A percentile compares a stretch with the other conserved stretches of the same genome.
phyloP scores from a whole-genome alignment of 768 basidiomycete species.

The Rhodotorula graminis region DNA sequence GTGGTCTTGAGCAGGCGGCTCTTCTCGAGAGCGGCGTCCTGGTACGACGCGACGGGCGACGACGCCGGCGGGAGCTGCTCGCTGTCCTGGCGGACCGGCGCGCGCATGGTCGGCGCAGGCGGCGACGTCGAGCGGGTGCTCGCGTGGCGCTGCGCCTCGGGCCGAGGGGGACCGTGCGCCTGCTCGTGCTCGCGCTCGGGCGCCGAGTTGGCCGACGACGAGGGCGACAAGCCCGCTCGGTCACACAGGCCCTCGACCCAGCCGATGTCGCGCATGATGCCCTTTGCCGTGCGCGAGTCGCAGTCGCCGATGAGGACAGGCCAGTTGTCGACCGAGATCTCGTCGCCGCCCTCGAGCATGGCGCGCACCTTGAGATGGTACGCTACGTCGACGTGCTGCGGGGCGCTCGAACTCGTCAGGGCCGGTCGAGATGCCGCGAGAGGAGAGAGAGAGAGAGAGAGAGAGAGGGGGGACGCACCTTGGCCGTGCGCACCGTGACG shows the following conservation, averaged over 20 bases:
- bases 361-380: slow-evolving; percentile 34
- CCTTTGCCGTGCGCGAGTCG: slow-evolving; percentile 1
- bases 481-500: slow-evolving; percentile 28
- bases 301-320: slow-evolving; percentile 22
- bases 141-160: not conserved
- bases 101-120: not conserved
- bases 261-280: slow-evolving; percentile 31
- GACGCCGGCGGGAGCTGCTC: not conserved
- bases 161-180: too few relatives aligned
- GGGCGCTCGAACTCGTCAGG: not conserved
- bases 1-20: slow-evolving; percentile 2
- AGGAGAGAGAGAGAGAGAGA: not conserved
- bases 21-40: slow-evolving; percentile 9
- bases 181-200: not conserved
- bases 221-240: slow-evolving; percentile 2
- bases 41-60: not conserved
- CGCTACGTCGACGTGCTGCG: slow-evolving; percentile 33
- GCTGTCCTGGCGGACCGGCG: not conserved
- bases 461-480: slow-evolving; percentile 1
- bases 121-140: not conserved
- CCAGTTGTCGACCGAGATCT: slow-evolving; percentile 31
- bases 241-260: slow-evolving; percentile 32
- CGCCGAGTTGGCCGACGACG: too few relatives aligned
- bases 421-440: not conserved
- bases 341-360: slow-evolving; percentile 33